A percentile compares a stretch with the other conserved stretches of the same genome.
Evolutionary conservation across 164 flowering plant genomes (phyloP).

Genomic region (Brasenia schreberi): DNA sequence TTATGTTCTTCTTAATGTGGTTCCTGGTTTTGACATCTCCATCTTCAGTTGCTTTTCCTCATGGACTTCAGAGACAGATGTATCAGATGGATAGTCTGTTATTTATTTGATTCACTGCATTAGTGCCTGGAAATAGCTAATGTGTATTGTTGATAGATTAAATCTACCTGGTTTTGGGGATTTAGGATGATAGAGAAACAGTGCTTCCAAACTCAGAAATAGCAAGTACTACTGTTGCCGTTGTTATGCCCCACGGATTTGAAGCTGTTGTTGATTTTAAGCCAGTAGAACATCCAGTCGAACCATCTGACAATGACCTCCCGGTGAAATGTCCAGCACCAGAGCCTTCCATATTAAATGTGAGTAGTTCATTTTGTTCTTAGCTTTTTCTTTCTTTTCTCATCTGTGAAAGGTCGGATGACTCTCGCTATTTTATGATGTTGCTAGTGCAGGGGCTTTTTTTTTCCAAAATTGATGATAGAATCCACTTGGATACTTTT

Average conservation of each 20-base stretch:
- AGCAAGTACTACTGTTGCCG: background rate
- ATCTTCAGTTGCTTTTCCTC: too few relatives aligned
- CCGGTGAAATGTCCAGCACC: conserved; percentile 90
- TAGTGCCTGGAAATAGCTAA: too few relatives aligned
- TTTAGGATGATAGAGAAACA: conserved; percentile 1
- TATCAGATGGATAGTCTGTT: too few relatives aligned
- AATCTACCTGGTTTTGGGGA: background rate
- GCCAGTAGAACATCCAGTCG: conserved; percentile 83
- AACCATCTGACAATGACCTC: conserved; percentile 71
- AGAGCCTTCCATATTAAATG: conserved; percentile 92
- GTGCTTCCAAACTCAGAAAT: background rate
- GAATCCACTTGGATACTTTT: too few relatives aligned
- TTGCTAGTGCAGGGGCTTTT: background rate
- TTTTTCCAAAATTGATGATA: too few relatives aligned
- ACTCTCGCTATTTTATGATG: background rate
- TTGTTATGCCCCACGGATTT: conserved; percentile 41
- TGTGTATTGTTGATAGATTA: too few relatives aligned
- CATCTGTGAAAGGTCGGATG: background rate
- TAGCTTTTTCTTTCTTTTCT: background rate
- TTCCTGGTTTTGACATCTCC: too few relatives aligned
- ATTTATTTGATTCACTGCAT: too few relatives aligned
- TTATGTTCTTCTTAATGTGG: too few relatives aligned
- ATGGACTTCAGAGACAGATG: too few relatives aligned
- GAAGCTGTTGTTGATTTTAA: conserved; percentile 78
- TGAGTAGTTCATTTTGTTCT: conserved; percentile 20